phyloP scores from a whole-genome alignment of 306 rosid genomes.

The Phaseolus lunatus region DNA sequence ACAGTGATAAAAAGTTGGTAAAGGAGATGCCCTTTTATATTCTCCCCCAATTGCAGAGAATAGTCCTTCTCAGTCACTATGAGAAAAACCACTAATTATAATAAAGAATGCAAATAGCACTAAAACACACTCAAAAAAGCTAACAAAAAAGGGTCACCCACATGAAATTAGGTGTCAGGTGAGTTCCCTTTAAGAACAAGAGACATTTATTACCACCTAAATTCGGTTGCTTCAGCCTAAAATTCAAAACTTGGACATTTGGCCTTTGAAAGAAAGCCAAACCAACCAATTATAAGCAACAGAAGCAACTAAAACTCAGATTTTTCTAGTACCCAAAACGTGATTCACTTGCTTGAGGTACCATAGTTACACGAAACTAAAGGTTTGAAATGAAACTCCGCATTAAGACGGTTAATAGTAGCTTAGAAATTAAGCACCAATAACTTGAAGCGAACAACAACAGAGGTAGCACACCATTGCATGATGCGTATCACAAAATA shows the following conservation, averaged over 20 bases:
- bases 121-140: background rate
- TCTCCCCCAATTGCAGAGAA: background rate
- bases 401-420: background rate
- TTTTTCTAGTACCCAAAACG: background rate
- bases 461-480: background rate
- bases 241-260: background rate
- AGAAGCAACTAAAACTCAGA: conserved; percentile 3
- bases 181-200: background rate
- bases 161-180: background rate
- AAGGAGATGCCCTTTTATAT: conserved; percentile 39
- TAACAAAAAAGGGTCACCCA: background rate
- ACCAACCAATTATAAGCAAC: background rate
- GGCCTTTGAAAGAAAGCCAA: background rate
- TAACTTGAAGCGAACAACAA: background rate
- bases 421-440: background rate
- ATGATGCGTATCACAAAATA: background rate
- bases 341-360: background rate
- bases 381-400: conserved; percentile 25
- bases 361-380: background rate
- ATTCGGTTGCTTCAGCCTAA: background rate
- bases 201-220: background rate
- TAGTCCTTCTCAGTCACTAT: background rate
- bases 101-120: background rate
- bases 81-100: background rate
- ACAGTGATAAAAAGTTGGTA: conserved; percentile 23